Conservation (phyloP, 176 grass and related monocot species). For the Oryza meyeriana region DNA sequence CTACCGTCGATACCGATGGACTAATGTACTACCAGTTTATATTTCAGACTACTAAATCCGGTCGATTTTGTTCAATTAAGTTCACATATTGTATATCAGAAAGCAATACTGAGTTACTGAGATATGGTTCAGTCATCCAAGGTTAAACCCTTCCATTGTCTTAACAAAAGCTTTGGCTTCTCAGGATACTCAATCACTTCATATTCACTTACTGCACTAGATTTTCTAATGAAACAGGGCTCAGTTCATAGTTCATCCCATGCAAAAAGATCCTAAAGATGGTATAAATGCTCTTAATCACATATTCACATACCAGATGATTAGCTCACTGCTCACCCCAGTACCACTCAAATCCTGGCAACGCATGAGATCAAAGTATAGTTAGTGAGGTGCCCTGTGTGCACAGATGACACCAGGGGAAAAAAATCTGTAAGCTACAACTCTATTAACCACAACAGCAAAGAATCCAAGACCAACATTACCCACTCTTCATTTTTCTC, state of each 20-base stretch:
- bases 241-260: not conserved
- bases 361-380: not conserved
- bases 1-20: too few relatives aligned
- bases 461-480: conserved; percentile 30
- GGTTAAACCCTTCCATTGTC: too few relatives aligned
- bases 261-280: not conserved
- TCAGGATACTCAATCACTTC: too few relatives aligned
- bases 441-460: conserved; percentile 25
- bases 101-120: too few relatives aligned
- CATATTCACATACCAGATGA: not conserved
- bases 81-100: too few relatives aligned
- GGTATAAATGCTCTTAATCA: not conserved
- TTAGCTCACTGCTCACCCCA: not conserved
- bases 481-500: not conserved
- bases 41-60: too few relatives aligned
- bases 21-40: too few relatives aligned
- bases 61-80: too few relatives aligned
- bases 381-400: not conserved
- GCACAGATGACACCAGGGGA: not conserved
- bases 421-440: conserved; percentile 4
- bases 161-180: too few relatives aligned
- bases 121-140: too few relatives aligned
- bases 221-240: not conserved
- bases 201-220: not conserved
- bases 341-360: not conserved